phyloP scores from a whole-genome alignment of 352 stramenopile genomes.

The Thalassiosira oceanica region DNA sequence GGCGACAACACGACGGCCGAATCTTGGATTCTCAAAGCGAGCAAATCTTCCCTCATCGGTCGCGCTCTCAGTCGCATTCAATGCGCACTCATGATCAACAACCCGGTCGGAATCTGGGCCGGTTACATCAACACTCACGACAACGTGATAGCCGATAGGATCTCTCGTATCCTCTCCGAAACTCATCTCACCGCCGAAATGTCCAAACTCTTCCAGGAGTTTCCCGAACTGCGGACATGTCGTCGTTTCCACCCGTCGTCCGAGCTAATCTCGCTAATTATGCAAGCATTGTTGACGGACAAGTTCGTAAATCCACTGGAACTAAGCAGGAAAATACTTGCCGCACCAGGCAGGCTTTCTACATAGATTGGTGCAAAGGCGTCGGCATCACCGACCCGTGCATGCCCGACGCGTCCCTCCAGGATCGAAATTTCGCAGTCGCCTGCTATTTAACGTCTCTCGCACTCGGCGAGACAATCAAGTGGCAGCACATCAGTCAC shows the following conservation, averaged over 20 bases:
- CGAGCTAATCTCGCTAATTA: conserved; percentile 23
- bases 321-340: conserved; percentile 19
- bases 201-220: conserved; percentile 16
- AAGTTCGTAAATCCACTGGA: conserved; percentile 14
- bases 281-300: conserved; percentile 19
- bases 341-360: conserved; percentile 14
- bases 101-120: conserved; percentile 21
- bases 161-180: conserved; percentile 26
- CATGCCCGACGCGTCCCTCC: neutral
- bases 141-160: conserved; percentile 42
- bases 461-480: conserved; percentile 1
- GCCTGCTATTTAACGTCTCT: conserved; percentile 3
- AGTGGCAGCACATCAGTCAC: neutral
- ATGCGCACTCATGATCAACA: conserved; percentile 40
- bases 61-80: conserved; percentile 16
- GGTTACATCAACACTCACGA: conserved; percentile 14
- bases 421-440: conserved; percentile 7
- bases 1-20: conserved; percentile 33
- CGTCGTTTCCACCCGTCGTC: conserved; percentile 23
- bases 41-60: conserved; percentile 18
- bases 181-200: conserved; percentile 13
- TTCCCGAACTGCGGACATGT: conserved; percentile 24
- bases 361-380: conserved; percentile 10
- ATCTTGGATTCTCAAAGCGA: conserved; percentile 22
- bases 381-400: neutral